Percentiles rank a stretch among this genome's conserved stretches.
Evolutionary conservation across 2,329 filamentous ascomycete species (phyloP).

Genomic region (Colletotrichum sp.): DNA sequence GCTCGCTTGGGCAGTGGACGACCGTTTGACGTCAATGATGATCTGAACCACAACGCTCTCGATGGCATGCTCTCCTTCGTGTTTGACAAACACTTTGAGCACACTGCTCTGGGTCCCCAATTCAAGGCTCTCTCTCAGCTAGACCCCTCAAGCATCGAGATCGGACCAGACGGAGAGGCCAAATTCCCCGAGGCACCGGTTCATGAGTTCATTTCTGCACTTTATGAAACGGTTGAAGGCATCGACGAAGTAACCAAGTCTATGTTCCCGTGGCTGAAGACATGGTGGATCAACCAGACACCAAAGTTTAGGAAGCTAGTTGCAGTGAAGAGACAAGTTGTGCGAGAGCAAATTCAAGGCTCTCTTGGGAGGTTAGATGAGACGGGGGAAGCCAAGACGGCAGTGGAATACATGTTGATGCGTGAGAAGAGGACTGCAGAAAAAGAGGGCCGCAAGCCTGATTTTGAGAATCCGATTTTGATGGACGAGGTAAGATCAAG

Average conservation of each 20-base stretch:
- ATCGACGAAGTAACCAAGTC: not conserved
- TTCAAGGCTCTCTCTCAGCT: not conserved
- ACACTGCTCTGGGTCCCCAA: not conserved
- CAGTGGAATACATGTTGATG: not conserved
- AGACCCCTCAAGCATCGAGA: not conserved
- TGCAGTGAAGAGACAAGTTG: not conserved
- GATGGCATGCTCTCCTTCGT: not conserved
- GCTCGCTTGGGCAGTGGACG: not conserved
- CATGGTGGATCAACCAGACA: not conserved
- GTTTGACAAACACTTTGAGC: not conserved
- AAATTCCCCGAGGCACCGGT: not conserved
- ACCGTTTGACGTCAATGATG: not conserved
- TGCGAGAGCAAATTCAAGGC: not conserved
- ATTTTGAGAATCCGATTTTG: not conserved
- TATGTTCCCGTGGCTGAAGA: not conserved
- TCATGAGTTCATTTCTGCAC: not conserved
- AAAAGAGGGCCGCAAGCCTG: not conserved
- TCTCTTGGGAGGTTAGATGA: not conserved
- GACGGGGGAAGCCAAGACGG: not conserved
- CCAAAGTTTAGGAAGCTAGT: not conserved
- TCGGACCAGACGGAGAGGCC: not conserved
- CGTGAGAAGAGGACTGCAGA: not conserved
- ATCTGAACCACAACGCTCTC: not conserved
- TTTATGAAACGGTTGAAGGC: not conserved
- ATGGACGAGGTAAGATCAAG: not conserved